Evolutionary conservation across 208 protist species (phyloP).

Genomic region (Trypanosoma mega): DNA sequence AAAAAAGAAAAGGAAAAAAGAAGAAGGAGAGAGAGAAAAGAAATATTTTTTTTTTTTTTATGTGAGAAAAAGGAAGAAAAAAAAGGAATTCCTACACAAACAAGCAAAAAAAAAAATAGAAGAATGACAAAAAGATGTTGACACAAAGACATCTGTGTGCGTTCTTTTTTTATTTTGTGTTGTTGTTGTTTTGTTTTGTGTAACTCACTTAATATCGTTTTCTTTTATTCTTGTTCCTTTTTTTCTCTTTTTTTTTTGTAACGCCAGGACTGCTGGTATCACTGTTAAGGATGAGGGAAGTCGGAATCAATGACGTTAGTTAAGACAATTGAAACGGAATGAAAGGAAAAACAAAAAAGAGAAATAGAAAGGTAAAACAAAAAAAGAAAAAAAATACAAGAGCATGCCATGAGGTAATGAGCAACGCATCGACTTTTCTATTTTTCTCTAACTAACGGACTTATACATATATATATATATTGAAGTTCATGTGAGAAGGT

Average conservation of each 20-base stretch:
- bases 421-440: background rate
- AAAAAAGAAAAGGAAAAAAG: slow-evolving; percentile 1
- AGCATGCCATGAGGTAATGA: background rate
- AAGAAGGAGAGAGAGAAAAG: background rate
- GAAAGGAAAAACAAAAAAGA: background rate
- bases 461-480: background rate
- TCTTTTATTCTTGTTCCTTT: background rate
- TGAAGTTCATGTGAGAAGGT: background rate
- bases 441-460: background rate
- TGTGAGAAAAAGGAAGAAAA: no score
- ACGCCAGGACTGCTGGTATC: no score
- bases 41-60: no score
- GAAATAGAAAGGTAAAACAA: background rate
- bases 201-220: background rate
- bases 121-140: no score
- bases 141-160: slow-evolving; percentile 8
- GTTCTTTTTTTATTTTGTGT: slow-evolving; percentile 15
- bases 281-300: background rate
- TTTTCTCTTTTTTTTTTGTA: background rate
- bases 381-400: background rate
- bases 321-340: no score
- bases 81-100: background rate
- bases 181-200: slow-evolving; percentile 14
- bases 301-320: no score
- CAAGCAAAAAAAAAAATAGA: slow-evolving; percentile 6